Base-by-base conservation (phyloP, 176 grass and related monocot genomes). In the Lolium multiflorum region DNA sequence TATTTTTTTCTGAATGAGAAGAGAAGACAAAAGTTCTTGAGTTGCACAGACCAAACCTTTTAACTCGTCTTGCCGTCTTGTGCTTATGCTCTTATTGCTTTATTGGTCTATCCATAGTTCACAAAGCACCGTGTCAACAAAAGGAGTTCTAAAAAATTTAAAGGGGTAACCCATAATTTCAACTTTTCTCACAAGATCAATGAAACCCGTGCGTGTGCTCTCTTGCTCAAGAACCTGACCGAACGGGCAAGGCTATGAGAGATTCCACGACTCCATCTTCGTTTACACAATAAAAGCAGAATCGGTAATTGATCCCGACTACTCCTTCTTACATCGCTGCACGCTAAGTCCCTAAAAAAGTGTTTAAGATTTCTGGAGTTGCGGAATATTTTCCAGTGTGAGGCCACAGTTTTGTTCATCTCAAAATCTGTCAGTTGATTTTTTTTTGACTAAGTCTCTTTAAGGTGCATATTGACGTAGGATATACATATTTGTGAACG, bases 161-260 rank as follows among this genome's bases (percentile, higher is more conserved):
- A 35, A 35, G 31, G 31, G 21, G 20, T 8, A 22, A 11, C 21
- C 3, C n/a, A 61, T 10, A 61, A 61, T 61, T 35, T 60, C 11
- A n/a, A 24, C 3, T 20, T 24, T 61, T 61, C 11, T 61, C 58
- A 21, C 1, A 11, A 55, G 16, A 50, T 84, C 58, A 80, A 65
- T 9, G 7, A 22, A 39, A 75, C 22, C 31, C 58, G 28, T 46
- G 67, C 48, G 68, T 37, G 25, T 25, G 85, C 41, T 55, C 46
- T 24, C 18, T 58, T 18, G 38, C 50, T 69, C 70, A 62, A 39
- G 52, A 57, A 48, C 68, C 70, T 43, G 25, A 82, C 63, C 54
- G 39, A 77, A 5, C 41, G 6, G 41, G 41, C 41, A 35, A 35
- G 31, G 31, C 31, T 3, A 35, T 35, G 31, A 7, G 31, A 35